Evolutionary conservation across 495 filamentous ascomycete species (phyloP).

Genomic region (Tuber borchii): DNA sequence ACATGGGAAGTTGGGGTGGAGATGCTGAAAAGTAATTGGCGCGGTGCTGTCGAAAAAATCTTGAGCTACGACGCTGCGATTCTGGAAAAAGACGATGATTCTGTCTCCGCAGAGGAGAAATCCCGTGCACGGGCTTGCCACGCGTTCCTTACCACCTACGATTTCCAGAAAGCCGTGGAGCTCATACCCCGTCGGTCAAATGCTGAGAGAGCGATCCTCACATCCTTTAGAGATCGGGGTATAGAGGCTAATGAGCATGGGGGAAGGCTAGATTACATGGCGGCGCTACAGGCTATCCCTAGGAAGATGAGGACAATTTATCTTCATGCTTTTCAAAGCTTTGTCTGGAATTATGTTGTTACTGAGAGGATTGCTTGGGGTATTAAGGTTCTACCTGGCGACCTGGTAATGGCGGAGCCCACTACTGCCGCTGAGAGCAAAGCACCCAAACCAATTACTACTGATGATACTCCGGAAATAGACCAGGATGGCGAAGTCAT

Average conservation of each 20-base stretch:
- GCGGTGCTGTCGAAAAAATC: slow-evolving; percentile 68
- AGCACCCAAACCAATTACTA: slow-evolving; percentile 21
- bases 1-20: slow-evolving; percentile 77
- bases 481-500: slow-evolving; percentile 67
- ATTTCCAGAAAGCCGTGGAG: slow-evolving; percentile 53
- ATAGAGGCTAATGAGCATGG: slow-evolving; percentile 24
- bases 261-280: slow-evolving; percentile 57
- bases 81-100: slow-evolving; percentile 45
- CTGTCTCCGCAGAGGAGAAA: slow-evolving; percentile 64
- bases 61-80: slow-evolving; percentile 57
- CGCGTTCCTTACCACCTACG: slow-evolving; percentile 57
- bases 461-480: slow-evolving; percentile 44
- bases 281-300: slow-evolving; percentile 68
- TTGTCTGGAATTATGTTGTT: slow-evolving; percentile 83
- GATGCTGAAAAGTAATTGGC: slow-evolving; percentile 71
- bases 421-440: slow-evolving; percentile 46
- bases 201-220: slow-evolving; percentile 71
- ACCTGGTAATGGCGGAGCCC: slow-evolving; percentile 67
- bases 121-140: slow-evolving; percentile 68
- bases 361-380: slow-evolving; percentile 69
- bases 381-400: slow-evolving; percentile 69
- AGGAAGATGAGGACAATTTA: slow-evolving; percentile 85
- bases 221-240: slow-evolving; percentile 52
- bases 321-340: slow-evolving; percentile 88
- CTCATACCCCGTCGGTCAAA: slow-evolving; percentile 72